Evolutionary conservation across 441 rosid species (phyloP).

Genomic region (Flueggea neowawraea): DNA sequence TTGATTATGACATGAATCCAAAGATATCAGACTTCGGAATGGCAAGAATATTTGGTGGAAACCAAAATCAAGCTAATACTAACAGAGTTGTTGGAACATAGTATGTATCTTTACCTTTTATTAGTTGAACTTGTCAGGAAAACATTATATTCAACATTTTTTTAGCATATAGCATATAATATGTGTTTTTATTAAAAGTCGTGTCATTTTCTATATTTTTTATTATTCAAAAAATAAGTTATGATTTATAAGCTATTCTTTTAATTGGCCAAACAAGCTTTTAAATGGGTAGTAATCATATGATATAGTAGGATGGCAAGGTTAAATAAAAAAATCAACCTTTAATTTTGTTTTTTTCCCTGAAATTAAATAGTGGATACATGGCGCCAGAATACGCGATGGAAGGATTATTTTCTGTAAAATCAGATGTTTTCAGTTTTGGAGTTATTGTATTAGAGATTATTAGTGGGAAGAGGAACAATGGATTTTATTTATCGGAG

Average conservation of each 20-base stretch:
- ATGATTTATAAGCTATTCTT: no score
- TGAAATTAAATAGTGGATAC: conserved; percentile 20
- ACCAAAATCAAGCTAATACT: conserved; percentile 23
- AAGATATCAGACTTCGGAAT: conserved; percentile 36
- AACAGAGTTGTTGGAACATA: conserved; percentile 27
- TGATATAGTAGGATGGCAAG: no score
- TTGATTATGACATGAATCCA: conserved; percentile 28
- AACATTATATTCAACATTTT: no score
- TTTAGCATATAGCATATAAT: no score
- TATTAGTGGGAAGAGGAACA: conserved; percentile 16
- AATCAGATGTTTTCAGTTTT: conserved; percentile 31
- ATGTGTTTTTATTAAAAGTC: no score
- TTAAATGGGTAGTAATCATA: no score
- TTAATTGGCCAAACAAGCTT: no score
- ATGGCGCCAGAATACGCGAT: conserved; percentile 29
- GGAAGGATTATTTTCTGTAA: conserved; percentile 24
- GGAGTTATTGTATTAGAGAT: conserved; percentile 26
- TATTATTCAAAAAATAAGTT: no score
- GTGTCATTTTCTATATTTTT: no score
- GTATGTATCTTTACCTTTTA: conserved; percentile 13
- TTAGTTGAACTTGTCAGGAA: background rate
- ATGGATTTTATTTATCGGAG: conserved; percentile 1
- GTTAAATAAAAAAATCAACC: no score
- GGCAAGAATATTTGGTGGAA: conserved; percentile 22
- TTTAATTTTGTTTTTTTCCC: background rate